Evolutionary conservation across 441 rosid species (phyloP), one percentile per base, ranked within the genome.

Genomic region (Corymbia calophylla): DNA sequence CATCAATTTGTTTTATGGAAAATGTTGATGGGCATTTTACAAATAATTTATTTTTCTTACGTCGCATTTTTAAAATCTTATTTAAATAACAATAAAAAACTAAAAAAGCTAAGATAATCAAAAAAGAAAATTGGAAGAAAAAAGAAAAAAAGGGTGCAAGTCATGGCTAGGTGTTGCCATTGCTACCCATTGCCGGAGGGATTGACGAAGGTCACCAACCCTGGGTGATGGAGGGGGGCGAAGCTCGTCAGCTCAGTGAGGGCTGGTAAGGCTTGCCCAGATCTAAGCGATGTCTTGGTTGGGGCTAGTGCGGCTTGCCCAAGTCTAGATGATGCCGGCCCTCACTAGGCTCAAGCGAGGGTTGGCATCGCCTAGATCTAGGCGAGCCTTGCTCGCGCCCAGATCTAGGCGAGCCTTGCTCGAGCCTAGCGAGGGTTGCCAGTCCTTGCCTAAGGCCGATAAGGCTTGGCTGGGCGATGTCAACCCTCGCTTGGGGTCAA

Each of bases 281-380:
- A 56, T 56, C 0, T 56, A 0, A 0, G 12, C 0, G 0, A 21
- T 3, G 10, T 4, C 60, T 56, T 0, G 0, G 5, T 4, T 21
- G 1, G 29, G 12, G 60, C 11, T 56, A 8, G 5, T 3, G 27
- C 0, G 5, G 12, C 27, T 21, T 0, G 0, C 60, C 27, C 0
- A 56, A 0, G 4, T 23, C 0, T 56, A 0, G 13, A 9, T 23
- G 62, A 23, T 2, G 3, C 13, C 23, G 29, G 25, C 29, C 29
- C 13, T 56, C 29, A 9, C 60, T 21, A 56, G 12, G 27, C 60
- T 11, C 13, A 23, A 56, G 29, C 1, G 5, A 56, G 29, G 62
- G 29, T 29, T 2, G 25, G 9, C 10, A 6, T 56, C 1, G 0
- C 27, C 60, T 9, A 23, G 1, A 56, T 56, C 62, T 9, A 56